Evolutionary conservation across 352 stramenopile species (phyloP).

Genomic region (Globisporangium apiculatum): DNA sequence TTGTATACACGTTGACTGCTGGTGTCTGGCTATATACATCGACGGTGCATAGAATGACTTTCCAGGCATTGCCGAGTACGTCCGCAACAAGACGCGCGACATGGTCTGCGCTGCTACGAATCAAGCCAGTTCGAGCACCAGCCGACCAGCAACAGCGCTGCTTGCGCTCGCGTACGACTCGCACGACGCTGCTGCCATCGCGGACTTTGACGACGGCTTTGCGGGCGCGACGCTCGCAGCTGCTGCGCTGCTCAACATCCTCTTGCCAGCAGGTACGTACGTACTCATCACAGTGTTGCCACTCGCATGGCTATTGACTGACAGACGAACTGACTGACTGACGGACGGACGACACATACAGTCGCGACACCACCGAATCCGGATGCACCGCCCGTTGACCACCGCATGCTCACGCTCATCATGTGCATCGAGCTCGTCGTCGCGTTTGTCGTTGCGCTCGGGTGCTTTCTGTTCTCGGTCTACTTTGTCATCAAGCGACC

Average conservation of each 20-base stretch:
- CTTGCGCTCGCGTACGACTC: constrained; percentile 46
- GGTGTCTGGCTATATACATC: neutral
- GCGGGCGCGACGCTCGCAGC: constrained; percentile 53
- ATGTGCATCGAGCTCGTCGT: constrained; percentile 85
- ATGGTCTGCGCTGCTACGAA: constrained; percentile 40
- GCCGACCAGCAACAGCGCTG: neutral
- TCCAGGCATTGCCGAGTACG: constrained; percentile 51
- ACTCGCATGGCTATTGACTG: too few species aligned
- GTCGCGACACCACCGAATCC: constrained; percentile 61
- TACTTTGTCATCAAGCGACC: constrained; percentile 86
- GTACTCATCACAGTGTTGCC: too few species aligned
- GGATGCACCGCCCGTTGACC: constrained; percentile 71
- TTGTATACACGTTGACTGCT: neutral
- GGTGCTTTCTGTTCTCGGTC: constrained; percentile 81
- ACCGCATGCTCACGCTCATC: constrained; percentile 76
- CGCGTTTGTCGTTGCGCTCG: constrained; percentile 70
- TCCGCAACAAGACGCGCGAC: constrained; percentile 72
- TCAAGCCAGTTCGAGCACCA: neutral
- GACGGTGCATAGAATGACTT: constrained; percentile 59
- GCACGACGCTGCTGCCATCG: constrained; percentile 20
- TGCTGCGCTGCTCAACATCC: constrained; percentile 61
- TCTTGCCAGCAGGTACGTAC: constrained; percentile 51
- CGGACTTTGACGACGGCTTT: constrained; percentile 44
- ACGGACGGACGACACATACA: constrained; percentile 2
- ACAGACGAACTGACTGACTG: neutral